Evolutionary conservation across 345 rosid species (phyloP).

Genomic region (Aethionema arabicum): DNA sequence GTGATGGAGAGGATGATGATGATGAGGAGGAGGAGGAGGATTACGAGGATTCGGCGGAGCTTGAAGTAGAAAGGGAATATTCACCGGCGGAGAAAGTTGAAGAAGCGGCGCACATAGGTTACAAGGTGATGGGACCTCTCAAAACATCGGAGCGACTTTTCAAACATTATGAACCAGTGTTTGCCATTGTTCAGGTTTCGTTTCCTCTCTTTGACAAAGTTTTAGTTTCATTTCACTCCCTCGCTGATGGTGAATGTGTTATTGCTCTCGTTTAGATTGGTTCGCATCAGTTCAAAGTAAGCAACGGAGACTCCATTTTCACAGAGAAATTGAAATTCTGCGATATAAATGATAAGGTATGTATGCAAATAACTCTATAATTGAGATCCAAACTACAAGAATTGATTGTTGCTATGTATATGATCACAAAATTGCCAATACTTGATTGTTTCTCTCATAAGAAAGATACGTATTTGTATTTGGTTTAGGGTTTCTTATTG

Average conservation of each 20-base stretch:
- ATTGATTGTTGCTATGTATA: background rate
- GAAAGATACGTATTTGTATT: background rate
- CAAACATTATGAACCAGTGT: slow-evolving; percentile 71
- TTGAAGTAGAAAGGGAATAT: slow-evolving; percentile 49
- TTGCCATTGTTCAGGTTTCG: slow-evolving; percentile 87
- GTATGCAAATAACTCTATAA: background rate
- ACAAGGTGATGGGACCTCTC: slow-evolving; percentile 71
- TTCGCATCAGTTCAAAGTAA: slow-evolving; percentile 93
- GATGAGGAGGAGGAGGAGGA: slow-evolving; percentile 43
- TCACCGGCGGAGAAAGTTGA: slow-evolving; percentile 68
- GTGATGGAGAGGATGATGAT: slow-evolving; percentile 40
- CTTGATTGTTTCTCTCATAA: background rate
- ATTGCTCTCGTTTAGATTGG: slow-evolving; percentile 54
- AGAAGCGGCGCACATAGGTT: slow-evolving; percentile 84
- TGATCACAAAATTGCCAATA: background rate
- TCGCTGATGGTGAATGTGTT: background rate
- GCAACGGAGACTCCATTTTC: slow-evolving; percentile 85
- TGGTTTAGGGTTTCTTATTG: background rate
- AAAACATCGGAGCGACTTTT: slow-evolving; percentile 54
- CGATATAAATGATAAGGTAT: slow-evolving; percentile 87
- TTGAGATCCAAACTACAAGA: background rate
- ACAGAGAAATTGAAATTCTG: slow-evolving; percentile 86
- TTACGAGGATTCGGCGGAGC: slow-evolving; percentile 36
- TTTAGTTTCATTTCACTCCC: slow-evolving; percentile 3
- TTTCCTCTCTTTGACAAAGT: background rate